A percentile compares a stretch with the other conserved stretches of the same genome.
Evolutionary conservation across 1,284 basidiomycete species (phyloP).

Genomic region (Cryptococcus hybrid): DNA sequence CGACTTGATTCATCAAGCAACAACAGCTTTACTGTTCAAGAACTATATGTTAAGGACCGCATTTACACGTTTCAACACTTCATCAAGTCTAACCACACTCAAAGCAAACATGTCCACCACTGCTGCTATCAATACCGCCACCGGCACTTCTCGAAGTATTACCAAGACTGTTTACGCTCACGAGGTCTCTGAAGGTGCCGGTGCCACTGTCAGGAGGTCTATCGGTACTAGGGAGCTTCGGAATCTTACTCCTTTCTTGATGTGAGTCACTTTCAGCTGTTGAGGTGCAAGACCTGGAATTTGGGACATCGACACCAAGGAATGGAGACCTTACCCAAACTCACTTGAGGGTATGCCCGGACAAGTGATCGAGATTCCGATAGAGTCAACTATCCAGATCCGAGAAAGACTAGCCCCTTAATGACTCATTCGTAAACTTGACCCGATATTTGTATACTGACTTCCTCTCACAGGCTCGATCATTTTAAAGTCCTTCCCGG

Average conservation of each 20-base stretch:
- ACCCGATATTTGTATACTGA: neutral
- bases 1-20: too few species aligned
- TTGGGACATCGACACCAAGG: neutral
- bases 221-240: conserved; percentile 74
- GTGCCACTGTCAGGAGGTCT: conserved; percentile 81
- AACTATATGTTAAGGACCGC: too few species aligned
- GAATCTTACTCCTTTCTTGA: conserved; percentile 86
- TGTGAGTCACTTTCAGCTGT: conserved; percentile 52
- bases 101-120: neutral
- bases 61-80: too few species aligned
- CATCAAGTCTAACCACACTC: too few species aligned
- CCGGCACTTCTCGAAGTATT: conserved; percentile 61
- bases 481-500: conserved; percentile 50
- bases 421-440: neutral
- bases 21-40: too few species aligned
- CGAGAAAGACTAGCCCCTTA: too few species aligned
- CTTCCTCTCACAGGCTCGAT: conserved; percentile 25
- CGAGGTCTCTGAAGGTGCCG: conserved; percentile 85
- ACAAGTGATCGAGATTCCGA: too few species aligned
- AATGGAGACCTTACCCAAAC: neutral
- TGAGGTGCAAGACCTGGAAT: too few species aligned
- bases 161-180: conserved; percentile 69
- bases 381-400: too few species aligned
- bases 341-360: too few species aligned
- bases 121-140: neutral